phyloP scores from a whole-genome alignment of 1,284 basidiomycete genomes.

The Agroathelia rolfsii region DNA sequence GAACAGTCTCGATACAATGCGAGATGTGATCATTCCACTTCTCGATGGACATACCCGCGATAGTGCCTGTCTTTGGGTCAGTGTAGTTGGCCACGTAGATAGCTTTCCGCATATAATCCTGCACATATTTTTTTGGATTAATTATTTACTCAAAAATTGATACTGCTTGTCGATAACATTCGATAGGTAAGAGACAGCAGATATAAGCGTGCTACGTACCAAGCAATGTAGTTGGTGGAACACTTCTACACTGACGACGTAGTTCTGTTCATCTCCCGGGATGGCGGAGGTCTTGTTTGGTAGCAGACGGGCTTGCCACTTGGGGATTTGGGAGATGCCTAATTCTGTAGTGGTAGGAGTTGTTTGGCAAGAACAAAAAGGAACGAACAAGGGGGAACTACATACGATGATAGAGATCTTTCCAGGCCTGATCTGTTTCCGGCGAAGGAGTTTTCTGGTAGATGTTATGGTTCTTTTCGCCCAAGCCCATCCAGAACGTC shows the following conservation, averaged over 20 bases:
- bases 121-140: constrained; percentile 1
- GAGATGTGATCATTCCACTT: constrained; percentile 12
- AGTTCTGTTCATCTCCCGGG: constrained; percentile 16
- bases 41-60: constrained; percentile 4
- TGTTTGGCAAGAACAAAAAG: no score
- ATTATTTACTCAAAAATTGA: no score
- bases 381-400: no score
- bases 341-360: constrained; percentile 13
- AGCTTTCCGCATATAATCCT: constrained; percentile 21
- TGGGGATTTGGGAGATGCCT: constrained; percentile 15
- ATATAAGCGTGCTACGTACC: constrained; percentile 13
- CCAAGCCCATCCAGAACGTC: no score
- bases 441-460: constrained; percentile 11
- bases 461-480: no score
- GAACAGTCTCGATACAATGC: constrained; percentile 21
- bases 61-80: constrained; percentile 9
- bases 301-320: constrained; percentile 15
- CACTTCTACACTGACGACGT: constrained; percentile 19
- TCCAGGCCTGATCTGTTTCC: constrained; percentile 10
- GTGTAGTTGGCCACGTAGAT: constrained; percentile 19
- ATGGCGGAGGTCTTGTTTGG: constrained; percentile 17
- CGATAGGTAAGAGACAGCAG: no score
- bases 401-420: constrained; percentile 10
- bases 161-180: no score
- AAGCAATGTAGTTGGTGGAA: constrained; percentile 25